phyloP scores from a whole-genome alignment of 257 asterid genomes.

The Solanum chiquidenum region DNA sequence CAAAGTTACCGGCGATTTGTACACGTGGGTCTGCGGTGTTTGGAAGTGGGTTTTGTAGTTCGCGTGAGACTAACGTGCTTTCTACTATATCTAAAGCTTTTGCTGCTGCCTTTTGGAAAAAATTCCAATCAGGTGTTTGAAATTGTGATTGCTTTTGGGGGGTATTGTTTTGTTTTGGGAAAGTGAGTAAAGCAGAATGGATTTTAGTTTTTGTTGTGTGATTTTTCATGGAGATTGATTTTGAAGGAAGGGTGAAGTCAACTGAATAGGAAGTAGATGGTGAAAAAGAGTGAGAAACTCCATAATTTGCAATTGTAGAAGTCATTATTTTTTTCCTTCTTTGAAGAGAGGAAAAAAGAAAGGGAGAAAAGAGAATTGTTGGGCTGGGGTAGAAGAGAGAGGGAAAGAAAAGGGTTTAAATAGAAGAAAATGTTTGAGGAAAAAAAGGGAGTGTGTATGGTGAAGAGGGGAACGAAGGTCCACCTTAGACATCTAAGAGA shows the following conservation, averaged over 20 bases:
- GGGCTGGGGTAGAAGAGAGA: not conserved
- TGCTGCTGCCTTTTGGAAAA: slow-evolving; percentile 40
- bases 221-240: slow-evolving; percentile 12
- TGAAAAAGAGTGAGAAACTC: not conserved
- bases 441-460: not conserved
- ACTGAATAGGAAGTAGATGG: not conserved
- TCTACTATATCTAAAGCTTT: slow-evolving; percentile 34
- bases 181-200: slow-evolving; percentile 18
- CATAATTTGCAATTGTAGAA: not conserved
- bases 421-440: slow-evolving; percentile 7
- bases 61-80: slow-evolving; percentile 33
- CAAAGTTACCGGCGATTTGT: slow-evolving; percentile 53
- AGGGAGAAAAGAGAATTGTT: not conserved
- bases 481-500: slow-evolving; percentile 17
- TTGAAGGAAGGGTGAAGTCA: not conserved
- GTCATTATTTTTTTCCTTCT: not conserved
- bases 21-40: slow-evolving; percentile 45
- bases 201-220: slow-evolving; percentile 4
- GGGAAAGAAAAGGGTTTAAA: slow-evolving; percentile 19
- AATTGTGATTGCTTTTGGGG: not conserved
- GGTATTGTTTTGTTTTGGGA: slow-evolving; percentile 16
- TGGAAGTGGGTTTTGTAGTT: slow-evolving; percentile 34
- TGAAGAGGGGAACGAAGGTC: slow-evolving; percentile 2
- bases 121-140: slow-evolving; percentile 22
- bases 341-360: not conserved